A percentile compares a stretch with the other conserved stretches of the same genome.
Conservation (phyloP, 805 yeast genomes). For the Schizosaccharomyces cryophilus region DNA sequence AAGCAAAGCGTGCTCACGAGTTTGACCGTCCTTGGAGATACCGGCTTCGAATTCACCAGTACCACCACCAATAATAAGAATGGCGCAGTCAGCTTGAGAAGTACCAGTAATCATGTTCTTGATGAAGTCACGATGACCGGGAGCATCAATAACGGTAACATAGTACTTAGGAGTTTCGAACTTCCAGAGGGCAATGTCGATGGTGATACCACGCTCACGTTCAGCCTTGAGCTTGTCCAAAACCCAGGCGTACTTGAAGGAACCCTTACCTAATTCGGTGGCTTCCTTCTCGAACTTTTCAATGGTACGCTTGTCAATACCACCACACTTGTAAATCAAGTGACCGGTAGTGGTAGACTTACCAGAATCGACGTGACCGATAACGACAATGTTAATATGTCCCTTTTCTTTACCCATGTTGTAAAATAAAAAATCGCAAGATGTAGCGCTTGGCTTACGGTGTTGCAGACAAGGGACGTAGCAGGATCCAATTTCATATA, state of each 20-base stretch:
- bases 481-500: not conserved
- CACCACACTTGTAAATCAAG: constrained; percentile 98
- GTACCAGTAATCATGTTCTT: constrained; percentile 92
- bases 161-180: constrained; percentile 77
- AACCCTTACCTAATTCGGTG: constrained; percentile 74
- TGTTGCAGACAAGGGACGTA: not conserved
- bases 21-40: constrained; percentile 83
- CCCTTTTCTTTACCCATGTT: constrained; percentile 19
- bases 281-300: constrained; percentile 97
- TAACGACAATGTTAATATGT: constrained; percentile 99
- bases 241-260: constrained; percentile 96
- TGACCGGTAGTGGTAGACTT: constrained; percentile 98
- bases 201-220: constrained; percentile 93
- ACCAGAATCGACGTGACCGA: constrained; percentile 99
- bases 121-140: constrained; percentile 92
- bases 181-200: constrained; percentile 79
- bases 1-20: constrained; percentile 82
- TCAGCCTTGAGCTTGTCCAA: constrained; percentile 88
- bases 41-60: constrained; percentile 91
- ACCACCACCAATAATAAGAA: constrained; percentile 76
- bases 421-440: not conserved
- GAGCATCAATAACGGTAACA: constrained; percentile 83
- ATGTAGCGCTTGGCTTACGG: constrained; percentile 2
- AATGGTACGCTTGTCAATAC: constrained; percentile 87
- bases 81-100: constrained; percentile 81